These are phyloP conservation scores for Thozetella sp. DNA, from an alignment of 495 filamentous ascomycete genomes.

Conservation along the genomic window DNA sequence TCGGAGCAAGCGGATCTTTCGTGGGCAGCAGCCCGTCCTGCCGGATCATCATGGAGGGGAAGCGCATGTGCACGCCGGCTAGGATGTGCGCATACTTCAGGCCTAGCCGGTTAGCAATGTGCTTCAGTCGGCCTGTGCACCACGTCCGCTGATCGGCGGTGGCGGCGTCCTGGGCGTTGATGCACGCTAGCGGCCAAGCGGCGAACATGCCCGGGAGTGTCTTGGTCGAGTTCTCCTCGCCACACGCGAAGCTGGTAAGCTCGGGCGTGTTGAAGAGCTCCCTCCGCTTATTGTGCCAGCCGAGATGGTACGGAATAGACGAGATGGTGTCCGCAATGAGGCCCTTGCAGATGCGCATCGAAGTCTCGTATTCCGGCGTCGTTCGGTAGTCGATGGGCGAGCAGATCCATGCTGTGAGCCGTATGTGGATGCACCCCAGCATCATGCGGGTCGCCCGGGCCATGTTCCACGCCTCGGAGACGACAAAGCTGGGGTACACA, in stretches of 20 bases:
- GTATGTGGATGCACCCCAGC: slow-evolving; percentile 41
- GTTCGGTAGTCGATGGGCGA: slow-evolving; percentile 51
- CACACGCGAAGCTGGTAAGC: slow-evolving; percentile 34
- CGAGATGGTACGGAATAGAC: slow-evolving; percentile 52
- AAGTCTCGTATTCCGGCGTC: slow-evolving; percentile 49
- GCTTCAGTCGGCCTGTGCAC: slow-evolving; percentile 38
- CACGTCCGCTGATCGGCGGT: slow-evolving; percentile 46
- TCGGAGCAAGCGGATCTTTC: slow-evolving; percentile 9
- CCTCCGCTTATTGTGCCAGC: slow-evolving; percentile 38
- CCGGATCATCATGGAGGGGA: slow-evolving; percentile 50
- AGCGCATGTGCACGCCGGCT: slow-evolving; percentile 40
- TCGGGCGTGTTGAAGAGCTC: slow-evolving; percentile 15
- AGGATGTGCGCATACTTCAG: slow-evolving; percentile 46
- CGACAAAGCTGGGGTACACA: slow-evolving; percentile 48
- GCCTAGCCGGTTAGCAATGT: slow-evolving; percentile 41
- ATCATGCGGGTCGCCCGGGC: slow-evolving; percentile 38
- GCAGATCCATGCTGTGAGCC: slow-evolving; percentile 48
- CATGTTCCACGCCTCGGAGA: slow-evolving; percentile 45
- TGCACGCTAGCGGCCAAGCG: slow-evolving; percentile 30
- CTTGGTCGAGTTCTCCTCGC: slow-evolving; percentile 35
- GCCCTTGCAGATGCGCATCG: slow-evolving; percentile 34
- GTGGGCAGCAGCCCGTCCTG: slow-evolving; percentile 28
- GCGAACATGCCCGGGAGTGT: slow-evolving; percentile 46
- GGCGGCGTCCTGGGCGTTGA: slow-evolving; percentile 41
- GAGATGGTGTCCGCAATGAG: slow-evolving; percentile 50